These are phyloP conservation scores for Lenwebbia sp. DNA, from an alignment of 345 rosid genomes.

Conservation along the genomic window DNA sequence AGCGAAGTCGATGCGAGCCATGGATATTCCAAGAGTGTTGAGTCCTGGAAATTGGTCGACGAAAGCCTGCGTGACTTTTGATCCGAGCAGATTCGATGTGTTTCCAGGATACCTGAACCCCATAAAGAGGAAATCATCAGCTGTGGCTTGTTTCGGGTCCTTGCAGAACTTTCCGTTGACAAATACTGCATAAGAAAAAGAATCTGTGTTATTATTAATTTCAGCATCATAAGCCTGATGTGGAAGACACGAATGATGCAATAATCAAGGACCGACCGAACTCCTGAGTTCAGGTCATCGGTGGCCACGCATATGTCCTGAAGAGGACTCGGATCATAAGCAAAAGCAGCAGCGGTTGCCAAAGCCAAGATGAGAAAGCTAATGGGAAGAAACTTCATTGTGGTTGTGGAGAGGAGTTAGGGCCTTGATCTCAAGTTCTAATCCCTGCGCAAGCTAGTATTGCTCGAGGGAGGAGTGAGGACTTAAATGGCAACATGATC, in stretches of 20 bases:
- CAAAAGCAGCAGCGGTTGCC: background rate
- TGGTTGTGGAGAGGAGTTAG: background rate
- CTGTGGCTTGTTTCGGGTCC: background rate
- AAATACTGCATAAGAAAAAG: background rate
- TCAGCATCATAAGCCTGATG: background rate
- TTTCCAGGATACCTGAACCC: background rate
- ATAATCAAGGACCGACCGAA: background rate
- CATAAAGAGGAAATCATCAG: background rate
- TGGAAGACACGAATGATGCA: background rate
- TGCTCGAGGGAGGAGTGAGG: background rate
- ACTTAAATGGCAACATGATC: background rate
- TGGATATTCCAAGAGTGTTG: background rate
- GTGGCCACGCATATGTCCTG: background rate
- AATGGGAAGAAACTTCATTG: background rate
- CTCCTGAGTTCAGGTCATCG: background rate
- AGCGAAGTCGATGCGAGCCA: background rate
- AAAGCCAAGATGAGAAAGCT: background rate
- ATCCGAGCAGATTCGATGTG: background rate
- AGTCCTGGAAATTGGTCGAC: background rate
- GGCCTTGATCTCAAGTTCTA: background rate
- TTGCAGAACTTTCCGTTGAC: background rate
- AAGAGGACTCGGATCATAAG: background rate
- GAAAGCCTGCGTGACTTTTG: background rate
- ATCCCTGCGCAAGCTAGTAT: background rate
- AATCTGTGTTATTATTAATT: background rate